Evolutionary conservation across 768 basidiomycete genomes (phyloP), one percentile per base, ranked within the genome.

Genomic region (Jaapia argillacea): DNA sequence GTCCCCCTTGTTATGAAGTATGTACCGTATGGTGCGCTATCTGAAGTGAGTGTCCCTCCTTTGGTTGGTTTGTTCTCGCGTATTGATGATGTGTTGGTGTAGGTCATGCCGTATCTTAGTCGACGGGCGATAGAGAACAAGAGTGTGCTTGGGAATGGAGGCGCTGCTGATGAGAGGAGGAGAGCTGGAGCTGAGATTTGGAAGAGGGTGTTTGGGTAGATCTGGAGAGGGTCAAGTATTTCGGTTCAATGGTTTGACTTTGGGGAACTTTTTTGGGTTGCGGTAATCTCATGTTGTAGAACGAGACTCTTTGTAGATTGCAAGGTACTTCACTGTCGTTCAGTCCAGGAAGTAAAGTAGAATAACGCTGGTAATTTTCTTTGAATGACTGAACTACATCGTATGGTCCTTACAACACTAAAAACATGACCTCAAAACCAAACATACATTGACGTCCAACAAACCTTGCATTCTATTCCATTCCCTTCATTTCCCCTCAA

Each of bases 81-180:
- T 24, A 6, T 35, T 40, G 52, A 16, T 24, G 48, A 24, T 45
- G 25, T 41, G 44, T 35, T 21, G 31, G 23, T 44, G 47, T 41
- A 85, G 79, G 85, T 90, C 6, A 82, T 96, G 79, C 91, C 93
- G 0, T 97, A 94, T 58, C 73, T 96, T 6, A 74, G 82, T 31
- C 74, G 91, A 24, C 71, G 93, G 13, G 92, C 91, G 1, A 80
- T 91, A 36, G 92, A 96, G 77, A 96, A 97, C 67, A 93, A 90
- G 61, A 81, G 82, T 0, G 71, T 96, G 2, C 73, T 97, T 22
- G 85, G 82, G 13, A 67, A 74, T 16, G 85, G 83, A 1, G 77
- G 70, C 10, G 88, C 89, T 0, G 60, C 62, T 2, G 67, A 68
- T 20, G 87, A 89, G 58, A 65, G 82, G 20, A 59, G 58, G 45